A percentile compares a stretch with the other conserved stretches of the same genome.
Evolutionary conservation across 305 asterid genomes (phyloP).

Genomic region (Fraxinus velutina): DNA sequence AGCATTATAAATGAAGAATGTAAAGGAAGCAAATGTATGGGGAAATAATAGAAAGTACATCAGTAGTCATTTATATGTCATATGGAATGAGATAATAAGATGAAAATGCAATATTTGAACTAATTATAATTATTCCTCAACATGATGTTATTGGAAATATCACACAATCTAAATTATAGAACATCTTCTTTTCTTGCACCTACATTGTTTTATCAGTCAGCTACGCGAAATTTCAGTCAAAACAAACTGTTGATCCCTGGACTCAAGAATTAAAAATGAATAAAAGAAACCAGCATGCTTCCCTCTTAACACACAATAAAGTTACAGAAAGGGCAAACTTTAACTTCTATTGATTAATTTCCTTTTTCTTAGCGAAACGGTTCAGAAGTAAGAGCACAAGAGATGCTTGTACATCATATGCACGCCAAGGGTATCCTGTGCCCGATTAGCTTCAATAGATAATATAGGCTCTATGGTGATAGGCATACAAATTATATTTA

Average conservation of each 20-base stretch:
- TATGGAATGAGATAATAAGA: not conserved
- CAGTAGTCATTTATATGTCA: not conserved
- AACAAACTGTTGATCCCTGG: not conserved
- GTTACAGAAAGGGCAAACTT: not conserved
- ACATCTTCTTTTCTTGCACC: not conserved
- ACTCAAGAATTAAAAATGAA: not conserved
- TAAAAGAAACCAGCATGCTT: not conserved
- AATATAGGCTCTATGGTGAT: not conserved
- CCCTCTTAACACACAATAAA: not conserved
- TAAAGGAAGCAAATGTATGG: not conserved
- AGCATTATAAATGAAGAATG: not conserved
- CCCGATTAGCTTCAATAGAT: not conserved
- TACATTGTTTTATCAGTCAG: not conserved
- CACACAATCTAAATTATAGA: not conserved
- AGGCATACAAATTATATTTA: not conserved
- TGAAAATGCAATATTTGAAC: not conserved
- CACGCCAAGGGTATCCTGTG: not conserved
- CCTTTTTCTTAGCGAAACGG: not conserved
- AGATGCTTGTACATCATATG: not conserved
- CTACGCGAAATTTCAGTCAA: not conserved
- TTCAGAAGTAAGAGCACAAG: not conserved
- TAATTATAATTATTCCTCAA: not conserved
- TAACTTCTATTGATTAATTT: not conserved
- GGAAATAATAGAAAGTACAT: not conserved
- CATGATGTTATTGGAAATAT: not conserved